A percentile compares a stretch with the other conserved stretches of the same genome.
Conservation (phyloP, 2,329 filamentous ascomycete species). For the Eutypella sp. region DNA sequence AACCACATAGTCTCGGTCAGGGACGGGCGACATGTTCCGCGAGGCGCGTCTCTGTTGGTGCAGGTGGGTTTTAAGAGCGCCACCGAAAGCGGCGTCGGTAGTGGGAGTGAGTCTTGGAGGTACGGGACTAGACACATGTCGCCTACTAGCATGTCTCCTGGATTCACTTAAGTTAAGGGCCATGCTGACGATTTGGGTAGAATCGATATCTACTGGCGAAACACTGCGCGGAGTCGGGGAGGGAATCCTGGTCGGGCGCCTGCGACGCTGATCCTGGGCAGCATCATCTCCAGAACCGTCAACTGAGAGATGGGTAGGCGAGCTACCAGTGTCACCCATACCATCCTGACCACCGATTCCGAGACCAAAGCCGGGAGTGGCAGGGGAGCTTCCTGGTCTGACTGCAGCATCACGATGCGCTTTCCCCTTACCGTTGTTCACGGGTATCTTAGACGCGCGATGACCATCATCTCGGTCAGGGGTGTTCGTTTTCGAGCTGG, state of each 20-base stretch:
- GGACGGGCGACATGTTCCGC: conserved; percentile 55
- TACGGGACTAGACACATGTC: conserved; percentile 46
- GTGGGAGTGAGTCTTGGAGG: conserved; percentile 48
- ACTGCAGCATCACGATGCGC: conserved; percentile 14
- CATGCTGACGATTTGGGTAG: conserved; percentile 87
- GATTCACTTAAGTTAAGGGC: conserved; percentile 84
- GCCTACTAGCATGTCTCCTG: conserved; percentile 58
- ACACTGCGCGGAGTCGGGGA: conserved; percentile 17
- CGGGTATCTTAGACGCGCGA: conserved; percentile 23
- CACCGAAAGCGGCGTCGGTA: conserved; percentile 47
- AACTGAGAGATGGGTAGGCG: conserved; percentile 1
- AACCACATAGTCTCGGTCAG: conserved; percentile 37
- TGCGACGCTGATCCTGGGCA: conserved; percentile 10
- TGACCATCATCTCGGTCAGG: conserved; percentile 26
- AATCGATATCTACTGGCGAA: conserved; percentile 61
- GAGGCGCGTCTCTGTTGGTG: conserved; percentile 64
- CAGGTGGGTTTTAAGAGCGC: conserved; percentile 63
- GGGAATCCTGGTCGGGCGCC: conserved; percentile 6
- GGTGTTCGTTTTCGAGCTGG: conserved; percentile 10
- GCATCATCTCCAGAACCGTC: not conserved
- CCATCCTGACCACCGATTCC: conserved; percentile 11
- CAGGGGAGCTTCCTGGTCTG: conserved; percentile 2
- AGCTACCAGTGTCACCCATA: conserved; percentile 8
- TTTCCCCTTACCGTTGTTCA: conserved; percentile 24
- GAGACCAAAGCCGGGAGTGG: conserved; percentile 5